Base-by-base conservation (phyloP, 2,329 filamentous ascomycete genomes). In the Hypoxylon sp. region DNA sequence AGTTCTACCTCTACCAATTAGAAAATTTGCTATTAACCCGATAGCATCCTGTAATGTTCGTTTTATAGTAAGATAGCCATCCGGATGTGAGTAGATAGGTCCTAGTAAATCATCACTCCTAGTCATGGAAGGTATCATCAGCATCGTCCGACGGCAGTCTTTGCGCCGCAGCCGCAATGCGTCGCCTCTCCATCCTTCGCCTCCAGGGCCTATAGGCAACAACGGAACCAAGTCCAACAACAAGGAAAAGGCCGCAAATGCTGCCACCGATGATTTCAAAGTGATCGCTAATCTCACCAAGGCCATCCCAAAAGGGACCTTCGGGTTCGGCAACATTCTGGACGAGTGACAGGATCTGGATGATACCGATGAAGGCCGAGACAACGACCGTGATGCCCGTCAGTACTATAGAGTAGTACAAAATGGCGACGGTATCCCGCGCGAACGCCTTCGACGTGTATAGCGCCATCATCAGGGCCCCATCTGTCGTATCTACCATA, bases 341-440 rank as follows among this genome's bases (percentile, higher is more conserved):
- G 1, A 94, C 85, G 9, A 98, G 84, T 1, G 90, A 94, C 10
- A 98, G 83, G 0, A 97, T 82, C 79, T 99, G 96, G 24, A 98
- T 87, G 14, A 92, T 84, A 22, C 95, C 95, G 73, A 98, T 97
- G 29, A 96, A 91, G 2, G 93, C 87, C 1, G 94, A 93, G 0
- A 97, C 94, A 3, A 92, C 81, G 24, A 97, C 92, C 0, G 94
- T 98, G 56, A 97, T 88, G 2, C 87, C 88, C 0, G 94, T 97
- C 29, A 97, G 85, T 0, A 97, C 92, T 72, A 95, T 92, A 11
- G 94, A 97, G 81, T 98, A 98, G 81, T 98, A 98, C 0, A 97
- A 82, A 51, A 98, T 94, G 0, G 94, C 94, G n/a, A 98, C 89
- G 0, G 87, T 87, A 75, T 98, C 94, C 63, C 92, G 85, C 0